Base-by-base conservation (phyloP, 2,329 filamentous ascomycete genomes). In the Dothistroma pini region DNA sequence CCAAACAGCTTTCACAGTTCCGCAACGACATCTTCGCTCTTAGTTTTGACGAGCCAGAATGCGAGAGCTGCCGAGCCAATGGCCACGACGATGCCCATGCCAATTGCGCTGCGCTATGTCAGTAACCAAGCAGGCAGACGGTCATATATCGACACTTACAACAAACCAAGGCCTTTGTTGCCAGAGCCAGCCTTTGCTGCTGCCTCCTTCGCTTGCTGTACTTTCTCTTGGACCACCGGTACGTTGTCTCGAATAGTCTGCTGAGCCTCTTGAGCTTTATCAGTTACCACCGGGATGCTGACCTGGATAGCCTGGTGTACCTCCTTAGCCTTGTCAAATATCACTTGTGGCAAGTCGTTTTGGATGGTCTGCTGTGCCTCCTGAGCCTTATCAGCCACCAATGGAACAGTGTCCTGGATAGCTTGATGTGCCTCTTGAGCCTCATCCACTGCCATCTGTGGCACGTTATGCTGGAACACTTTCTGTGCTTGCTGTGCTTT, bases 41-140 rank as follows among this genome's bases (percentile, higher is more conserved):
- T 55, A 56, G 52, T 47, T 34, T 60, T 60, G 53, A 56, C 32
- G 53, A 51, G 51, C 32, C 47, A 60, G 16, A n/a, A 52, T 14
- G 53, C 53, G 21, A 60, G 31, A 12, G 32, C 41, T 12, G 52
- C 53, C 11, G 58, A 60, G 19, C 31, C 32, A 16, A 52, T 38
- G 7, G 53, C 32, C 12, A 56, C 22, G 2, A 25, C 58, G 21
- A 60, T 25, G 4, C 41, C 53, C 11, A 56, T 11, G 9, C 47
- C 52, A 11, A 60, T 49, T 29, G 53, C 41, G 11, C 58, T 60
- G 32, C 14, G 9, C 1, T 12, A 25, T 19, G 53, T 60, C 29
- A 60, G 58, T 31, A 50, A 32, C 3, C 14, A 25, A 2, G 2
- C 25, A 31, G 21, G 11, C 19, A 25, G 12, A 25, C 4, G 5